Conservation (phyloP, 768 basidiomycete genomes). For the Tricholoma bakamatsutake region DNA sequence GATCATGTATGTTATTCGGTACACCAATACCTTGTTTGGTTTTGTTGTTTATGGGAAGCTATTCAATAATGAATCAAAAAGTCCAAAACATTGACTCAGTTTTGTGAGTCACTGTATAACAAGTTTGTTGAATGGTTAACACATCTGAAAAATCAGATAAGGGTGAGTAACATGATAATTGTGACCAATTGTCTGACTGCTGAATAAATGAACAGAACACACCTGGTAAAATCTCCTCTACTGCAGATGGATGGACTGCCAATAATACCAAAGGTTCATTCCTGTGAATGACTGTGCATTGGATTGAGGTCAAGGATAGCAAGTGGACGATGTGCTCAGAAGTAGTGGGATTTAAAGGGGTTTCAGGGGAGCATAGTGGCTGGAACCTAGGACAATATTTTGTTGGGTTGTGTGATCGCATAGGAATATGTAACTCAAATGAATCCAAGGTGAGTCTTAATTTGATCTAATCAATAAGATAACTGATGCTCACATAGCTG, state of each 20-base stretch:
- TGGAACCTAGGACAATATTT: conserved; percentile 23
- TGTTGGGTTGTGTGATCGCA: conserved; percentile 16
- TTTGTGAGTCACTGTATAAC: too few species aligned
- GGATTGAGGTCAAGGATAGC: conserved; percentile 15
- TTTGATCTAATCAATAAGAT: neutral
- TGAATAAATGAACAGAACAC: too few species aligned
- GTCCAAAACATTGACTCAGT: too few species aligned
- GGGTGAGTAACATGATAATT: neutral
- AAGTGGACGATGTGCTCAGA: conserved; percentile 18
- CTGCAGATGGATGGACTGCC: conserved; percentile 9
- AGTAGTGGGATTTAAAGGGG: conserved; percentile 17
- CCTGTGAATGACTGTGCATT: conserved; percentile 15
- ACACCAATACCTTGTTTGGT: too few species aligned
- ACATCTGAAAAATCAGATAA: neutral
- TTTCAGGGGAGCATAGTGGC: conserved; percentile 20
- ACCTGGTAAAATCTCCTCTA: neutral
- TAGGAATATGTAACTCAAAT: conserved; percentile 15
- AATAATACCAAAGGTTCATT: conserved; percentile 12
- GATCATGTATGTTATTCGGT: too few species aligned
- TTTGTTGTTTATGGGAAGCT: too few species aligned
- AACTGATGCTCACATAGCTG: conserved; percentile 14
- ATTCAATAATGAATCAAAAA: too few species aligned
- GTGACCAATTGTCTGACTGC: neutral
- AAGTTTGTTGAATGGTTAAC: neutral
- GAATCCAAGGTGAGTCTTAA: conserved; percentile 14